Evolutionary conservation across 164 flowering plant genomes (phyloP), one percentile per base, ranked within the genome.

Genomic region (Dillenia suffruticosa): DNA sequence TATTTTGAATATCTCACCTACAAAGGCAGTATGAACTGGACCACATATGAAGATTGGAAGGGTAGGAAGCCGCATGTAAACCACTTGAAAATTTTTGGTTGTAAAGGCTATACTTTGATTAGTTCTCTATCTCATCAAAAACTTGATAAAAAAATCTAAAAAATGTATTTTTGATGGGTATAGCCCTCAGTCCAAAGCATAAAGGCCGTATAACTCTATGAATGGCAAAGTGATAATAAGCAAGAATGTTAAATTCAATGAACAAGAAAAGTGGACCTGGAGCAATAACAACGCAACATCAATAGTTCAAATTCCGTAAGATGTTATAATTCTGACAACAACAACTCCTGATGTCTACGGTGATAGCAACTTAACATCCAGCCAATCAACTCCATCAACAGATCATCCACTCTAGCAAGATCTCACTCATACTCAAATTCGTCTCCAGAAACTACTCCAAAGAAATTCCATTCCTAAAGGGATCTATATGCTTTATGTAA

Each of bases 231-330:
- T 55, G 9, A 55, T 55, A 9, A 24, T 24, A 24, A 55, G 58
- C 43, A 17, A 44, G 43, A 7, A 55, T 55, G 58, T 55, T n/a
- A 55, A 24, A 9, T 55, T 55, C 19, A 55, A 55, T 59, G 40
- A 44, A 47, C 8, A 14, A 14, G 32, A 44, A 60, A 11, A 44
- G 7, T 60, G 63, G 63, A 1, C 5, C 32, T 26, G 32, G 32
- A 26, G 32, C 32, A 26, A 26, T 1, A 26, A 26, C 32, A 26
- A 26, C 32, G 0, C 32, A 26, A 2, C 32, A 26, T 26, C 3
- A 26, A 2, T 3, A 26, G 32, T 26, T 26, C 32, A 26, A 26
- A 26, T 26, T 26, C 32, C 32, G 5, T 0, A 26, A 26, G 32
- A 26, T 5, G 5, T 3, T 26, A 26, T 26, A 26, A 26, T 26